Evolutionary conservation across 2,329 filamentous ascomycete genomes (phyloP), one percentile per base, ranked within the genome.

Genomic region (Ophiocordyceps australis): DNA sequence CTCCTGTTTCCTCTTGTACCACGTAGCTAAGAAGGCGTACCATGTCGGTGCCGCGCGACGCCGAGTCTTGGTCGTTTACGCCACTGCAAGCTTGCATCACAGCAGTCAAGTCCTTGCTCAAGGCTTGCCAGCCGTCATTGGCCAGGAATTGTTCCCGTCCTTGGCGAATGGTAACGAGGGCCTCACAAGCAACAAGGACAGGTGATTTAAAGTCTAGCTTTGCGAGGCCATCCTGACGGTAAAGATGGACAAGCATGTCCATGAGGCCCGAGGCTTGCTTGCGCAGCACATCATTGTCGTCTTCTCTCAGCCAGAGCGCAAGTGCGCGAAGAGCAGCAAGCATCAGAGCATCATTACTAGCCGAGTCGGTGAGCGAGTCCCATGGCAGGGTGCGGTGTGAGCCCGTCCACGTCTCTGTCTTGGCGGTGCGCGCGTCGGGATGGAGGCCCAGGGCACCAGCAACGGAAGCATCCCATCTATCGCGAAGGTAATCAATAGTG

Each of bases 401-500:
- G 2, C 62, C 62, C 9, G 49, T 49, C 10, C 47, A 46, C 2
- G 58, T 59, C 20, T 59, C 48, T 10, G 57, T 45, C 3, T 47
- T 47, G 9, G 49, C 51, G 2, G 39, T 32, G 18, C 67, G 59
- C 5, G 67, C 65, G 8, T 63, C 59, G 2, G 62, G 63, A 37
- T 76, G 65, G 6, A 76, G 42, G 3, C 70, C 70, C 42, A 63
- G 58, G 6, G 65, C 64, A 9, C 70, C 72, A 4, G 69, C 63
- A n/a, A 66, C 52, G 3, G 65, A 63, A 5, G 66, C 67, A 39
- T 79, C 74, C 67, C 69, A 78, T n/a, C 73, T 53, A 39, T 79
- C 74, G 21, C 72, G 62, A 2, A 79, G 55, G 41, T 71, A 74
- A 45, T 78, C 74, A 31, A 73, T 59, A 0, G 63, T 60, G 2